phyloP scores from a whole-genome alignment of 441 rosid species.

The Euphorbia celastroides region DNA sequence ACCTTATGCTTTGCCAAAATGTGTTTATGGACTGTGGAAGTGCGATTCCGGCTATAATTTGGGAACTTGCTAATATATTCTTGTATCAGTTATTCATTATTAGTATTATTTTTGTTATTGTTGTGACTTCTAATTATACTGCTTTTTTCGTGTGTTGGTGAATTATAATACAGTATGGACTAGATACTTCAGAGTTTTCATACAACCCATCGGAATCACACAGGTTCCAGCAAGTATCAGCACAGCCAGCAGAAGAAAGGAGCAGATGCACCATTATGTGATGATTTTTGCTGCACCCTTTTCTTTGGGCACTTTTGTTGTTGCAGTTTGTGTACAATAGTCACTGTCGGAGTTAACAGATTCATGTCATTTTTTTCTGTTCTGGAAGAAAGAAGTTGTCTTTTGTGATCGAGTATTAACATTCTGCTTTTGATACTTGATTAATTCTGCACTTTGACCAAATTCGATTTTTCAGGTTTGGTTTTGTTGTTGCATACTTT shows the following conservation, averaged over 20 bases:
- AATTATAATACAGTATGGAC: slow-evolving; percentile 64
- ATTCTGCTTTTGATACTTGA: neutral
- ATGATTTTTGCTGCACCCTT: slow-evolving; percentile 16
- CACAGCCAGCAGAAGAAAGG: slow-evolving; percentile 76
- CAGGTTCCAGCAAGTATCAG: slow-evolving; percentile 62
- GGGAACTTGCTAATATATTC: neutral
- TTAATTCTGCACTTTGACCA: neutral
- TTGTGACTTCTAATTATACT: slow-evolving; percentile 12
- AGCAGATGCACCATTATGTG: slow-evolving; percentile 89
- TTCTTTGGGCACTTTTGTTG: slow-evolving; percentile 19
- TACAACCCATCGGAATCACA: slow-evolving; percentile 88
- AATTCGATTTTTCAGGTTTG: neutral
- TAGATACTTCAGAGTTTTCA: slow-evolving; percentile 91
- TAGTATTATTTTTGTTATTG: neutral
- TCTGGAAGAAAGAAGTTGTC: neutral
- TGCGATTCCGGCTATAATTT: neutral
- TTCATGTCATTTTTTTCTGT: slow-evolving; percentile 3
- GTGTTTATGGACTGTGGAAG: neutral
- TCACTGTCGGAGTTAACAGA: slow-evolving; percentile 22
- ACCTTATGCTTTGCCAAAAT: neutral
- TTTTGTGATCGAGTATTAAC: slow-evolving; percentile 5
- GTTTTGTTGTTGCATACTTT: no score
- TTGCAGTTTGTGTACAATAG: slow-evolving; percentile 29
- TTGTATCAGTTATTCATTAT: neutral
- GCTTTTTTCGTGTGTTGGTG: slow-evolving; percentile 9